Base-by-base conservation (phyloP, 2,329 filamentous ascomycete genomes). In the Fusarium sp. region DNA sequence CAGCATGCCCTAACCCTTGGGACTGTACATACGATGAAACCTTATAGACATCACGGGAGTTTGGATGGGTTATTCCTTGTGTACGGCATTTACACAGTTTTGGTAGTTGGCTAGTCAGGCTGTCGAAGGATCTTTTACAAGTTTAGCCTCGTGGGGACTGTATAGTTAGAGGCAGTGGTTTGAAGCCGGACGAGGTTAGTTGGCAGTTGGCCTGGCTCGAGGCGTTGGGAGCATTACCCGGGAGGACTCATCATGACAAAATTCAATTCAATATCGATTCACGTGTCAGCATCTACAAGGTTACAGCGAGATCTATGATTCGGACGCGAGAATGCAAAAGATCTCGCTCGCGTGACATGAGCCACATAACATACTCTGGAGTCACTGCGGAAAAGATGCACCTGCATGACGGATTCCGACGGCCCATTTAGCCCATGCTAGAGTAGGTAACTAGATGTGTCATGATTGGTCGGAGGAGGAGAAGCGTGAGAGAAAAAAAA, bases 1-100 rank as follows among this genome's bases (percentile, higher is more conserved):
- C 20, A 71, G 73, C 56, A 75, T 79, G 77, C 61, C 73, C 48
- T 67, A 63, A 54, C 30, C 27, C 23, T 25, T 13, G 23, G 54
- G 58, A 32, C 35, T 61, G 68, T 77, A 74, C 66, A 77, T 67
- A 75, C 68, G 68, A 68, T 64, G 56, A 52, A 45, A 32, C 18
- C 18, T 71, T 70, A 76, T 76, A 77, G 66, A 77, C 54, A 59
- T 74, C 64, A 54, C 58, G 34, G 65, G 72, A 66, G 45, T 74
- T 67, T 59, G 61, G 73, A 25, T 61, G 41, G 65, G 32, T 39
- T 63, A 68, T 16, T 50, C 41, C 23, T 43, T 61, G 65, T 41
- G 65, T 56, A 66, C 54, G 45, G 41, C 68, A 75, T 73, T 68
- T 59, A 35, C 72, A 73, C 27, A 32, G 34, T 69, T 63, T 71